Evolutionary conservation across 805 yeast species (phyloP), one percentile per base, ranked within the genome.

Genomic region (Saccharomycopsis vini): DNA sequence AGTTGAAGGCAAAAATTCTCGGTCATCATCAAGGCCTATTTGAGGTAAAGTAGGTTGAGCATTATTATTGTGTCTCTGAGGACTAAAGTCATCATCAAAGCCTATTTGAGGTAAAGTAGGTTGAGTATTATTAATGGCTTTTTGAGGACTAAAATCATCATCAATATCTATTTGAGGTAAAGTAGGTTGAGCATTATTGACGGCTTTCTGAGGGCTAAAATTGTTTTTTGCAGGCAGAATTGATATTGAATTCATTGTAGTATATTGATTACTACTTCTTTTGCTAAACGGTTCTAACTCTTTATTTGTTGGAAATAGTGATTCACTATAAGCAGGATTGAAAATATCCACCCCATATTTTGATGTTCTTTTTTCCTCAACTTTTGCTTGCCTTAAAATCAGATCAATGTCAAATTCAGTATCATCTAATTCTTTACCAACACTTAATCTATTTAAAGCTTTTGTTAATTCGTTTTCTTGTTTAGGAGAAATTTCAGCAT

Each of bases 401-500:
- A 22, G 24, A 20, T 16, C 28, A 13, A 48, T 23, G 22, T 50
- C 45, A 32, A 49, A 45, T 15, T 46, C 50, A 13, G 44, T 23
- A 44, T 48, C 51, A 38, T 48, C 51, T 6, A 45, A 45, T 22
- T 44, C 51, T 31, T 42, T 42, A 13, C 35, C 29, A 20, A 29
- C 15, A 9, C 30, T 35, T 20, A 38, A 28, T 20, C 36, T 41
- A 20, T 42, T 15, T 15, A 44, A 22, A 5, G 47, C 44, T 9
- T 4, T 4, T 4, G 24, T 6, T 4, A 35, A 32, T 32, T 46
- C 29, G 5, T 21, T 15, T 4, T 33, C 37, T 28, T 33, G 20
- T 23, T 47, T 45, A 4, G 54, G 42, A 4, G 56, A 52, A 44
- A 58, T 55, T 2, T 54, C 50, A 13, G 62, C 57, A 41, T 60